Conservation (phyloP, 2,329 filamentous ascomycete species). For the Didymella arachidicola region DNA sequence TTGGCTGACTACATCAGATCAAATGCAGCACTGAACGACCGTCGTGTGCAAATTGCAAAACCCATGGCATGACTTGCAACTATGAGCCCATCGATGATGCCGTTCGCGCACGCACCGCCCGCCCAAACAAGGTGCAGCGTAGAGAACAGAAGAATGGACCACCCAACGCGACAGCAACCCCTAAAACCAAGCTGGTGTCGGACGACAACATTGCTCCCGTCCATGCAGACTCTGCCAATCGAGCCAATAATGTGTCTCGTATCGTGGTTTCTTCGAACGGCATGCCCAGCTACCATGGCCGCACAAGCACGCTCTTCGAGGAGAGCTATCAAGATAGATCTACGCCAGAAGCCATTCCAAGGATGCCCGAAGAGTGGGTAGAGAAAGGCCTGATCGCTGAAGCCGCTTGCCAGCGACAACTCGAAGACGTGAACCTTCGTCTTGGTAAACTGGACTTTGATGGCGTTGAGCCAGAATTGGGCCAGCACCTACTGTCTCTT, state of each 20-base stretch:
- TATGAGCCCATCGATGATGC: slow-evolving; percentile 50
- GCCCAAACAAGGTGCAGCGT: slow-evolving; percentile 30
- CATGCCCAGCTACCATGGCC: slow-evolving; percentile 58
- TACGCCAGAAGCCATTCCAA: slow-evolving; percentile 26
- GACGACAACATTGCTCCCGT: slow-evolving; percentile 14
- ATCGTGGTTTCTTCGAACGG: slow-evolving; percentile 53
- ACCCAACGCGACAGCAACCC: background rate
- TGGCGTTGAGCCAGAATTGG: slow-evolving; percentile 61
- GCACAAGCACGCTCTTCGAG: slow-evolving; percentile 60
- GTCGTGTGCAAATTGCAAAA: slow-evolving; percentile 57
- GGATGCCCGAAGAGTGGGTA: slow-evolving; percentile 51
- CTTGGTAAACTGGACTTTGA: slow-evolving; percentile 63
- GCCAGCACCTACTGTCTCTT: slow-evolving; percentile 60
- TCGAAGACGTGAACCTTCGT: slow-evolving; percentile 59
- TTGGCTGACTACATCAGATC: slow-evolving; percentile 48
- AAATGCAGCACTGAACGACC: slow-evolving; percentile 59
- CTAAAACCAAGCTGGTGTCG: slow-evolving; percentile 5
- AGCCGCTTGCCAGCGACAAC: slow-evolving; percentile 58
- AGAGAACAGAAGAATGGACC: slow-evolving; percentile 14
- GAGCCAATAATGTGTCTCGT: slow-evolving; percentile 44
- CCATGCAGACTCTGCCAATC: slow-evolving; percentile 9
- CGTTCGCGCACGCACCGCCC: slow-evolving; percentile 22
- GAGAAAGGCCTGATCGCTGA: slow-evolving; percentile 58
- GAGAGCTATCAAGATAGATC: slow-evolving; percentile 42
- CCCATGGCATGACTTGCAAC: slow-evolving; percentile 56